Base-by-base conservation (phyloP, 352 stramenopile genomes). In the Achlya hypogyna region DNA sequence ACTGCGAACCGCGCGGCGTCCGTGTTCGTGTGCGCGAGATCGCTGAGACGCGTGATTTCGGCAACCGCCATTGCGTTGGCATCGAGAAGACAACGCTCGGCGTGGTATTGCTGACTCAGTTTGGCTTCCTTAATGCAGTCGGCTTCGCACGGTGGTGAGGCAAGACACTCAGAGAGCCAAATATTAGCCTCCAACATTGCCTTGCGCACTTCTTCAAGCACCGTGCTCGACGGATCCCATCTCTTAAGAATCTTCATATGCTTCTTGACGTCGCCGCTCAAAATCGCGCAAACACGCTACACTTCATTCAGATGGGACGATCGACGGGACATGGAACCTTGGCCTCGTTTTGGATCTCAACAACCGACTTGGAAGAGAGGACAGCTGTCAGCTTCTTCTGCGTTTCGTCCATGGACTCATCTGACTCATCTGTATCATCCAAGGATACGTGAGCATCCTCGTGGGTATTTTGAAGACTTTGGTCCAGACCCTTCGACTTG, bases 121-220 rank as follows among this genome's bases (percentile, higher is more conserved):
- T 64, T 64, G 54, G 54, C 54, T n/a, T 51, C 32, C 35, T 64
- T 64, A 38, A 64, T 25, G 31, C 54, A 47, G 28, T 31, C n/a
- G 29, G 32, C 54, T 22, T 64, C 54, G 25, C 54, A 28, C 2
- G 35, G 38, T 9, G 38, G 38, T 34, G 54, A 22, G 12, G 32
- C 20, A 28, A 64, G 35, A 38, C 54, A 64, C 27, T 64, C 12
- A 6, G 20, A 16, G 5, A 64, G 38, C 54, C 54, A 64, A 20
- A 64, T 31, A 23, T 64, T 64, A 38, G 54, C 54, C 29, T 64
- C 34, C 25, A 38, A 10, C 20, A 64, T 64, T 6, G 54, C 32
- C 23, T 45, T 52, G 6, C 38, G 31, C 12, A 64, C 38, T 14
- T 64, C 54, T 8, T 35, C 20, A 2, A 64, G 10, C 10, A 64